Base-by-base conservation (phyloP, 2,329 filamentous ascomycete genomes). In the Leptographium lundbergii region DNA sequence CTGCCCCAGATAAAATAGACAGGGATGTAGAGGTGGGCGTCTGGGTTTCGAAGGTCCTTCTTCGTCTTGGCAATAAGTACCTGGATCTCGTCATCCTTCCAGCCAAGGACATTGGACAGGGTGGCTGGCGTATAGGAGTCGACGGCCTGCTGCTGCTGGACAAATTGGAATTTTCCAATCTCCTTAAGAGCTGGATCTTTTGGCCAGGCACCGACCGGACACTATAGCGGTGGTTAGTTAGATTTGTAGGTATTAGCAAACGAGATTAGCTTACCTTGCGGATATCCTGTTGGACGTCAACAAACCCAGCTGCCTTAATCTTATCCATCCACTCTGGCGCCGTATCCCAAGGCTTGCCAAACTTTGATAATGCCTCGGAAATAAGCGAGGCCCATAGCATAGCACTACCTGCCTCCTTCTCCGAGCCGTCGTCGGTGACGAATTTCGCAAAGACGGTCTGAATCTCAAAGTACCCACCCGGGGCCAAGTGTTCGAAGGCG, bases 401-500 rank as follows among this genome's bases (percentile, higher is more conserved):
- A 67, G 6, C 32, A 6, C 25, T 48, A 3, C 19, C 29, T 27
- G 57, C 51, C 11, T 48, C 48, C 27, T 60, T 32, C 27, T 60
- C 63, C 10, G 54, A 55, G 56, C 60, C 64, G 60, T 66, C 67
- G 60, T 69, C 67, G 56, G 63, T 66, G n/a, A 25, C 27, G 11
- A 64, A 60, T 11, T 55, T 4, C 11, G 55, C 57, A 29, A 60
- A 73, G 70, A 62, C 75, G 62, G 81, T 78, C 63, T 81, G 77
- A 2, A 75, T 76, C 65, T 82, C 79, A 56, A 81, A 72, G 71
- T 75, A 82, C 45, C 79, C 78, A 27, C 78, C 79, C 0, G 78
- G 78, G 11, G 69, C 67, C 1, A 81, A 69, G 50, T 75, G 69
- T n/a, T 72, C 69, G 19, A 34, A 56, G 14, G 50, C 54, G 2